phyloP scores from a whole-genome alignment of 257 asterid species.

The Solanum gandarillasii region DNA sequence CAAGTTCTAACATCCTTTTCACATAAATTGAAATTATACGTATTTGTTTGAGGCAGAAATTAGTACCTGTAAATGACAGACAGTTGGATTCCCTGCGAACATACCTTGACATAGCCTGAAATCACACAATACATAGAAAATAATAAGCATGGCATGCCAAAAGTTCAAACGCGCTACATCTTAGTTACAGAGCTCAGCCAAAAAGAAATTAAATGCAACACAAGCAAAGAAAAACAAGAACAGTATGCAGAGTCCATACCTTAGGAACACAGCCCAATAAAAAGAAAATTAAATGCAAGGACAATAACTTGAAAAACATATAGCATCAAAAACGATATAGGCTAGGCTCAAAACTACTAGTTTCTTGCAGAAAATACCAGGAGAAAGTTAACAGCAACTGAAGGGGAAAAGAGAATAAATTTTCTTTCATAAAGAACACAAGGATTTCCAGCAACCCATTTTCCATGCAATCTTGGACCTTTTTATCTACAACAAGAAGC shows the following conservation, averaged over 20 bases:
- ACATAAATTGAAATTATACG: not conserved
- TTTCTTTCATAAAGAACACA: not conserved
- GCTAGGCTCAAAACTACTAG: not conserved
- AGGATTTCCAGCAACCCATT: not conserved
- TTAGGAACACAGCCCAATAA: not conserved
- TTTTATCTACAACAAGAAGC: not conserved
- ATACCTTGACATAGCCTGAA: conserved; percentile 79
- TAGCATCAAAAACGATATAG: not conserved
- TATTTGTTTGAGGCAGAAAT: not conserved
- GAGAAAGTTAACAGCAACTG: not conserved
- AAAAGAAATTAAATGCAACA: not conserved
- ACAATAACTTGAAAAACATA: not conserved
- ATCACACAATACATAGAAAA: not conserved
- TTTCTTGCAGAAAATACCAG: not conserved
- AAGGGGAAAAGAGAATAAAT: not conserved
- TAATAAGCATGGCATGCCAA: not conserved
- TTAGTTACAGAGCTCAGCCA: not conserved
- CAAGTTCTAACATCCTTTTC: not conserved
- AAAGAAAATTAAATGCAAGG: not conserved
- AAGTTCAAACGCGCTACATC: not conserved
- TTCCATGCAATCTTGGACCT: not conserved
- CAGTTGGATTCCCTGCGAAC: conserved; percentile 60
- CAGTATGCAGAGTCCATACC: not conserved
- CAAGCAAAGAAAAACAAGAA: not conserved
- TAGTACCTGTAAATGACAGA: conserved; percentile 70